Conservation (phyloP, 345 rosid genomes). For the Camelina sativa region DNA sequence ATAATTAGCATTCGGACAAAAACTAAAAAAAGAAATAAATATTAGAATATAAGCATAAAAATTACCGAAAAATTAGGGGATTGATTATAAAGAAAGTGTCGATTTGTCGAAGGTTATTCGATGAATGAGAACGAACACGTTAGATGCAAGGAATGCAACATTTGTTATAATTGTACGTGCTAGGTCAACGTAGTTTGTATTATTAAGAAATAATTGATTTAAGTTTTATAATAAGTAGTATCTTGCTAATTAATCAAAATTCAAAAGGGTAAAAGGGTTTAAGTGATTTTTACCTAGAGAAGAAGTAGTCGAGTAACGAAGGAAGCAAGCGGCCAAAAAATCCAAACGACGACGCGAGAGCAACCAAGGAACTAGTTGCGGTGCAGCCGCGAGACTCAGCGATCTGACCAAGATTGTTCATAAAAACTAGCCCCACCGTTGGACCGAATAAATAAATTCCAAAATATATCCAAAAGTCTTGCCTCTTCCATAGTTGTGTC, state of each 20-base stretch:
- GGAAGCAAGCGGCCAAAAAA: slow-evolving; percentile 96
- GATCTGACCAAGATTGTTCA: slow-evolving; percentile 92
- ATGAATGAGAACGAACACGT: slow-evolving; percentile 38
- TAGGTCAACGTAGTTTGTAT: slow-evolving; percentile 43
- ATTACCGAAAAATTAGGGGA: slow-evolving; percentile 6
- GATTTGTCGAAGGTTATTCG: slow-evolving; percentile 27
- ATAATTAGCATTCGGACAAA: not conserved
- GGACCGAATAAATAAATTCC: slow-evolving; percentile 75
- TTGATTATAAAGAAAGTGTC: slow-evolving; percentile 1
- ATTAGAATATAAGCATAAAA: not conserved
- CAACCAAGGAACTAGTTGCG: slow-evolving; percentile 59
- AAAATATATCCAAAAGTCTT: slow-evolving; percentile 82
- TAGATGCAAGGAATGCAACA: slow-evolving; percentile 37
- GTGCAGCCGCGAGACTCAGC: slow-evolving; percentile 76
- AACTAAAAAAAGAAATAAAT: not conserved
- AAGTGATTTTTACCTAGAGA: slow-evolving; percentile 59
- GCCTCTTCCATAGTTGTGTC: slow-evolving; percentile 57
- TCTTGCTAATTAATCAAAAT: not conserved
- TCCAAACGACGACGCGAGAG: slow-evolving; percentile 78
- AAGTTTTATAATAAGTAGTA: not conserved
- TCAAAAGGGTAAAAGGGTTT: not conserved
- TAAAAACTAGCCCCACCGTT: slow-evolving; percentile 77
- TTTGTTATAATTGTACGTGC: slow-evolving; percentile 33
- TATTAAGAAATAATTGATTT: slow-evolving; percentile 23
- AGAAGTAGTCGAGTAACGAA: slow-evolving; percentile 63